Evolutionary conservation across 495 filamentous ascomycete species (phyloP).

Genomic region (Diplogelasinospora grovesii): DNA sequence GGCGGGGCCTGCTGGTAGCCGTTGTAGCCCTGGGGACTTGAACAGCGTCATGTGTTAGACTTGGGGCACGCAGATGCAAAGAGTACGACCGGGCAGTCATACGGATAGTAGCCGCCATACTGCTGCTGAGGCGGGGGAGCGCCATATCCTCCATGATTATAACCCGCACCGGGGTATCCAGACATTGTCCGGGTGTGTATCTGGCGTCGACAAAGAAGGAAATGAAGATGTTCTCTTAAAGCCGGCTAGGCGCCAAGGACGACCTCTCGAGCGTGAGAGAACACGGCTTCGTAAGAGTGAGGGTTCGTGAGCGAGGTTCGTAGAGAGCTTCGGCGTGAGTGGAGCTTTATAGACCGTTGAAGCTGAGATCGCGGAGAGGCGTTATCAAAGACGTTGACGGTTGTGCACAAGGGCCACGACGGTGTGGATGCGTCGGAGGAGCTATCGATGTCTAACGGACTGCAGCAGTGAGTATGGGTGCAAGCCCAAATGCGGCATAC

Average conservation of each 20-base stretch:
- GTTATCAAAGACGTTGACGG: neutral
- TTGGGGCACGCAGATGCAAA: neutral
- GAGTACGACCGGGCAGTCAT: conserved; percentile 10
- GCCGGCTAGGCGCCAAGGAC: conserved; percentile 3
- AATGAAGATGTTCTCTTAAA: neutral
- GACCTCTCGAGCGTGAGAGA: conserved; percentile 13
- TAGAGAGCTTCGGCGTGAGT: too few species aligned
- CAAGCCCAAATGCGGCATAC: too few species aligned
- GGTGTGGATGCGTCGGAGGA: neutral
- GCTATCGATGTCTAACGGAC: neutral
- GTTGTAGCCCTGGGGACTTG: conserved; percentile 15
- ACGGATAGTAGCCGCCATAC: conserved; percentile 36
- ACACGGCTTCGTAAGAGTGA: neutral
- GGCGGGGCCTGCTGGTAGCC: conserved; percentile 21
- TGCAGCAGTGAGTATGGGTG: neutral
- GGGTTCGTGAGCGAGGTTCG: neutral
- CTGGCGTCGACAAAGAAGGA: neutral
- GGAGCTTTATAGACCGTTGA: neutral
- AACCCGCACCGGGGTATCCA: conserved; percentile 37
- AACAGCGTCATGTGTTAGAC: conserved; percentile 4
- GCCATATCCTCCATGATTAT: conserved; percentile 33
- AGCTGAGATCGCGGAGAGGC: neutral
- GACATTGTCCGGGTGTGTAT: conserved; percentile 17
- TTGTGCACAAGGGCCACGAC: neutral
- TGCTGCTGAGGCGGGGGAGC: conserved; percentile 32